Conservation (phyloP, 441 rosid genomes). For the Adansonia gregorii region DNA sequence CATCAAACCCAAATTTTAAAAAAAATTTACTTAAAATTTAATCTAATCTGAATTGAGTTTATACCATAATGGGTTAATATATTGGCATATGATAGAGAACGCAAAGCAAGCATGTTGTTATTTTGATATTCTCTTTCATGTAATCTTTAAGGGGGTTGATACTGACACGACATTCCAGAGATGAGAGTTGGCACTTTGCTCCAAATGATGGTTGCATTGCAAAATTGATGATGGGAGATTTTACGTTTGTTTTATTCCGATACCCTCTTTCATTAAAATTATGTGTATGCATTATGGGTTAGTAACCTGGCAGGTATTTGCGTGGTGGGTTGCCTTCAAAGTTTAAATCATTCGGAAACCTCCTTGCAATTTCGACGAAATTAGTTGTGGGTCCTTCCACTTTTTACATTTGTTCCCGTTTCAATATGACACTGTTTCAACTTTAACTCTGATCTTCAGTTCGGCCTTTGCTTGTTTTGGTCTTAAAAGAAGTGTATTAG, state of each 20-base stretch:
- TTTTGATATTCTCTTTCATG: background rate
- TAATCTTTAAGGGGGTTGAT: background rate
- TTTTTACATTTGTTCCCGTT: background rate
- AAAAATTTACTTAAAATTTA: no score
- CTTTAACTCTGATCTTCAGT: no score
- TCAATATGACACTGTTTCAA: background rate
- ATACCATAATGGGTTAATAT: no score
- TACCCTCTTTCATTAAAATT: background rate
- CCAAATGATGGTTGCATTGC: constrained; percentile 10
- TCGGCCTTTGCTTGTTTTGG: background rate
- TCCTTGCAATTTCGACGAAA: constrained; percentile 43
- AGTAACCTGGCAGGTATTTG: background rate
- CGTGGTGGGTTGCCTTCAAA: background rate
- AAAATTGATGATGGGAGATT: constrained; percentile 7
- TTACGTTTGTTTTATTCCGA: constrained; percentile 19
- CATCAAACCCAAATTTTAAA: no score
- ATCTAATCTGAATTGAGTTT: no score
- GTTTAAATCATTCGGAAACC: constrained; percentile 19
- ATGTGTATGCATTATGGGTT: no score
- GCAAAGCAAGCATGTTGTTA: background rate
- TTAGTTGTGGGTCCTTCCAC: constrained; percentile 36
- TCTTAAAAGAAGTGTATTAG: background rate
- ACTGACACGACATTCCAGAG: constrained; percentile 17
- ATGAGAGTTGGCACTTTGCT: constrained; percentile 13
- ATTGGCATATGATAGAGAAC: background rate